These are phyloP conservation scores for Aleurites moluccanus DNA, from an alignment of 441 rosid species.

Conservation along the genomic window DNA sequence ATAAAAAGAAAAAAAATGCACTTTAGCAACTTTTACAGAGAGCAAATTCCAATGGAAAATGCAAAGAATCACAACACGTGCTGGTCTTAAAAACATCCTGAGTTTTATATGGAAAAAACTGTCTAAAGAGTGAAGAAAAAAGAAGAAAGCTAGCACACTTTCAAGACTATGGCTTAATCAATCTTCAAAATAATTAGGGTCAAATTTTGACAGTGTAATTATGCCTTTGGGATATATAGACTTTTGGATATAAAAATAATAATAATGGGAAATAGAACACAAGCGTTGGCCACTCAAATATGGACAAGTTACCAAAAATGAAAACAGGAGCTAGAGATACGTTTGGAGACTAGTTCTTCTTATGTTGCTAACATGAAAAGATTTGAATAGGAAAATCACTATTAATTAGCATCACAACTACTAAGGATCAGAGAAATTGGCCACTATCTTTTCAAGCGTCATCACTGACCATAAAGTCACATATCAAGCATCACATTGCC, in stretches of 20 bases:
- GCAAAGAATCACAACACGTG: conserved; percentile 35
- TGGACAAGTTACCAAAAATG: not conserved
- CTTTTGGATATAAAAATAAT: not conserved
- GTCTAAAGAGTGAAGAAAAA: not conserved
- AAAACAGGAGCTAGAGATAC: not conserved
- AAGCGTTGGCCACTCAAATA: not conserved
- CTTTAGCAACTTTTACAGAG: conserved; percentile 25
- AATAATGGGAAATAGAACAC: not conserved
- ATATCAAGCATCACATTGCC: not conserved
- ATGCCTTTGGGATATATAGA: not conserved
- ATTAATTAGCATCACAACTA: not conserved
- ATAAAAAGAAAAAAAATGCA: conserved; percentile 1
- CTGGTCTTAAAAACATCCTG: conserved; percentile 11
- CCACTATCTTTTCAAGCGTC: conserved; percentile 15
- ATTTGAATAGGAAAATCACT: conserved; percentile 18
- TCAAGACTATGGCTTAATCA: not conserved
- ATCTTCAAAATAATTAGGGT: not conserved
- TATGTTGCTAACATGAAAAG: conserved; percentile 2
- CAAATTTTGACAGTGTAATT: conserved; percentile 12
- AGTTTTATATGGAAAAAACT: not conserved
- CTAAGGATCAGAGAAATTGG: conserved; percentile 18
- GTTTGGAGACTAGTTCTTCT: not conserved
- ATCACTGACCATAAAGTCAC: conserved; percentile 9
- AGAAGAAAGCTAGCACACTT: not conserved
- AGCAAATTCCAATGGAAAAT: conserved; percentile 3